Evolutionary conservation across 164 flowering plant genomes (phyloP).

Genomic region (Cinnamomum chago): DNA sequence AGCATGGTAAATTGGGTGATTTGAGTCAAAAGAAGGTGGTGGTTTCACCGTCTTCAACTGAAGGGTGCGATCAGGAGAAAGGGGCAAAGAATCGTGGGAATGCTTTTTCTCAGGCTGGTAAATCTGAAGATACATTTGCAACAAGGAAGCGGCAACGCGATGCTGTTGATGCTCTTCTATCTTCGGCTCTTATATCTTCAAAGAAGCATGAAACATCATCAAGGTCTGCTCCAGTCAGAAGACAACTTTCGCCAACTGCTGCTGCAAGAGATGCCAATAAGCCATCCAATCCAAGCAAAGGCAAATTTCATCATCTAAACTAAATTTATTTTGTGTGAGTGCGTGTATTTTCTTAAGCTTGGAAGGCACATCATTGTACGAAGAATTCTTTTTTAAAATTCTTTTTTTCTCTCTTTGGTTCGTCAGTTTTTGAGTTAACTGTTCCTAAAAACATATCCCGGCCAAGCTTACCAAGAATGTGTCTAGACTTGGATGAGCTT

Average conservation of each 20-base stretch:
- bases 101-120: conserved; percentile 19
- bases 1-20: conserved; percentile 7
- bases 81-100: conserved; percentile 15
- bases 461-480: not conserved
- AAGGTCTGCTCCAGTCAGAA: conserved; percentile 32
- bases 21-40: conserved; percentile 13
- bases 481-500: not conserved
- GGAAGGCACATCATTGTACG: not conserved
- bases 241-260: conserved; percentile 31
- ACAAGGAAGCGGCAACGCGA: conserved; percentile 76
- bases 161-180: conserved; percentile 81
- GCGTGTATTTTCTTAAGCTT: not conserved
- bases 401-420: not conserved
- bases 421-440: not conserved
- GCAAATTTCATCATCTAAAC: conserved; percentile 15
- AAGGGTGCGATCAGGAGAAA: conserved; percentile 13
- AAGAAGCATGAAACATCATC: conserved; percentile 49
- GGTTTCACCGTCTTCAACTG: conserved; percentile 20
- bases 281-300: conserved; percentile 45
- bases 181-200: conserved; percentile 69
- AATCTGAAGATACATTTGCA: conserved; percentile 27
- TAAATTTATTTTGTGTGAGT: not conserved
- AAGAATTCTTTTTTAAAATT: not conserved
- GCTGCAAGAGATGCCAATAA: conserved; percentile 21
- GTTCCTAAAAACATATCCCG: not conserved